Evolutionary conservation across 1,139 yeast genomes (phyloP).

Genomic region (Debaryomyces fabryi): DNA sequence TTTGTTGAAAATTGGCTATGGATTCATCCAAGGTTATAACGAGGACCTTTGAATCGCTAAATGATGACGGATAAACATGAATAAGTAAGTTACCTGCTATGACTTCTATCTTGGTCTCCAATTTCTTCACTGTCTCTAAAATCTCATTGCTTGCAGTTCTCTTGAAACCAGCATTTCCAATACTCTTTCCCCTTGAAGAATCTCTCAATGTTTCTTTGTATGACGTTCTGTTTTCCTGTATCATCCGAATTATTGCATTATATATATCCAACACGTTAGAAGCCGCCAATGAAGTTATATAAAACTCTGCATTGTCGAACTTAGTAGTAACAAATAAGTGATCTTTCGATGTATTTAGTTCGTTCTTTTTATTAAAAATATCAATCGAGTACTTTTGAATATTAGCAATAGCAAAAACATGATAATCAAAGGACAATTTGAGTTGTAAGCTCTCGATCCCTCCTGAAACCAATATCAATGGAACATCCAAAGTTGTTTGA

Average conservation of each 20-base stretch:
- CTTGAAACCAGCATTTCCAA: conserved; percentile 13
- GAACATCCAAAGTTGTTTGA: conserved; percentile 54
- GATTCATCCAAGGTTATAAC: conserved; percentile 63
- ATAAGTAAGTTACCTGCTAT: conserved; percentile 56
- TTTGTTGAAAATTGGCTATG: conserved; percentile 62
- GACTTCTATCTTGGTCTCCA: conserved; percentile 65
- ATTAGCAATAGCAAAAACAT: conserved; percentile 70
- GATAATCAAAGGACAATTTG: conserved; percentile 79
- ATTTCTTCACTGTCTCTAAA: conserved; percentile 42
- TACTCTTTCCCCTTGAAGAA: conserved; percentile 31
- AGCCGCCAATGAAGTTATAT: conserved; percentile 81
- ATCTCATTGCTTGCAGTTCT: conserved; percentile 29
- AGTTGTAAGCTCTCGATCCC: conserved; percentile 59
- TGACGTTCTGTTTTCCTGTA: conserved; percentile 70
- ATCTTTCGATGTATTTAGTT: conserved; percentile 52
- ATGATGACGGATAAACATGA: conserved; percentile 76
- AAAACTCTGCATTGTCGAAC: conserved; percentile 60
- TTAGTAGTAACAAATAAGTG: conserved; percentile 60
- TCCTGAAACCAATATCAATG: conserved; percentile 65
- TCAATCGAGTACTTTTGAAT: conserved; percentile 54
- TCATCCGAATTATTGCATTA: conserved; percentile 69
- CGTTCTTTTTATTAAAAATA: conserved; percentile 69
- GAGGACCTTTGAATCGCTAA: conserved; percentile 74
- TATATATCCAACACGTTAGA: conserved; percentile 79
- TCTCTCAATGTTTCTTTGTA: conserved; percentile 73